Conservation (phyloP, 23 red algal genomes). For the Gracilaria domingensis region DNA sequence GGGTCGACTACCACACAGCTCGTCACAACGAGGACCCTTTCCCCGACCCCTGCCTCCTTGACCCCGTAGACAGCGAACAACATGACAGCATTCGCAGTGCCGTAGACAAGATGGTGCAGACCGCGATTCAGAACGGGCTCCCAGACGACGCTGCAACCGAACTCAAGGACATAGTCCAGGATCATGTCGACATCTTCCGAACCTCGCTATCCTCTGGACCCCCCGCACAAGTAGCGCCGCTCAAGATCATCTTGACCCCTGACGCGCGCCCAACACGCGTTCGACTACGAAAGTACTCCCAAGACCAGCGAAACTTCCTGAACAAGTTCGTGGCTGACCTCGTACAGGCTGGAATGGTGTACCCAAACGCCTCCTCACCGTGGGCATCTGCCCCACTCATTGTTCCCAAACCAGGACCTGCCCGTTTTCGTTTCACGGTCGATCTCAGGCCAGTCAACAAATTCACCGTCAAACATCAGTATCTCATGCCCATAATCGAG, state of each 20-base stretch:
- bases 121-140: slow-evolving; percentile 9
- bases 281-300: slow-evolving; percentile 33
- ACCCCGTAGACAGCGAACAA: slow-evolving; percentile 13
- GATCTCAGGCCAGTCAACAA: slow-evolving; percentile 6
- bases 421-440: slow-evolving; percentile 19
- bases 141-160: neutral
- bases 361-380: slow-evolving; percentile 10
- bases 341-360: neutral
- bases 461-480: slow-evolving; percentile 13
- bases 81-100: neutral
- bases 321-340: slow-evolving; percentile 17
- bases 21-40: too few species aligned
- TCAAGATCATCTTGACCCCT: slow-evolving; percentile 27
- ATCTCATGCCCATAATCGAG: slow-evolving; percentile 42
- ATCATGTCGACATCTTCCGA: slow-evolving; percentile 24
- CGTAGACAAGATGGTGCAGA: slow-evolving; percentile 8
- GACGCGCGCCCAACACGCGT: slow-evolving; percentile 32
- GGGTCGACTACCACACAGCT: slow-evolving; percentile 7
- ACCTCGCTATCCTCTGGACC: slow-evolving; percentile 25
- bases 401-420: too few species aligned
- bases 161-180: neutral
- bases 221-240: neutral
- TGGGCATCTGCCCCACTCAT: slow-evolving; percentile 40
- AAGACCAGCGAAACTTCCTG: too few species aligned
- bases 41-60: slow-evolving; percentile 15